Percentiles rank a stretch among this genome's conserved stretches.
These are phyloP conservation scores for Grosmannia serpens DNA, from an alignment of 2,329 filamentous ascomycete species.

Conservation along the genomic window DNA sequence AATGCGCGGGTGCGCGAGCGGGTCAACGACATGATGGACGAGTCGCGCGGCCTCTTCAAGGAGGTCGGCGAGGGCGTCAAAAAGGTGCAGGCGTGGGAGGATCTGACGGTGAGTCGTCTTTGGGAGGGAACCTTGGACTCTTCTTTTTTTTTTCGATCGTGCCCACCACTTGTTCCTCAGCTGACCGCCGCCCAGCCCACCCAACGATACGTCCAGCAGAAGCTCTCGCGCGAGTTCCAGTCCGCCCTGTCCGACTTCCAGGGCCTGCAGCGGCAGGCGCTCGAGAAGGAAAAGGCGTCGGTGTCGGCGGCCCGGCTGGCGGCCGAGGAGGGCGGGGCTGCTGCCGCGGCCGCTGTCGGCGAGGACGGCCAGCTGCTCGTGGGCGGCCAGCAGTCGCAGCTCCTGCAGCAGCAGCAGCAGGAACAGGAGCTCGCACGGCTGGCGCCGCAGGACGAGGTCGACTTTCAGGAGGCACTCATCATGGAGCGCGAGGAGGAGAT, in stretches of 20 bases:
- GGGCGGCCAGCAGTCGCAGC: conserved; percentile 32
- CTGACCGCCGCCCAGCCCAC: conserved; percentile 49
- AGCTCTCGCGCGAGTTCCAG: conserved; percentile 88
- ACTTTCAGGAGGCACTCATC: conserved; percentile 93
- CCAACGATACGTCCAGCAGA: conserved; percentile 93
- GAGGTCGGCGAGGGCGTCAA: conserved; percentile 90
- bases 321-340: conserved; percentile 46
- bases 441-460: conserved; percentile 86
- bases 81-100: conserved; percentile 78
- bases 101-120: conserved; percentile 53
- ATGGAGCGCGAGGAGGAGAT: conserved; percentile 96
- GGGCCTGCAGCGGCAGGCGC: conserved; percentile 72
- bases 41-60: conserved; percentile 78
- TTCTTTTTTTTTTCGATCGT: not conserved
- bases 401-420: conserved; percentile 50
- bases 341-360: conserved; percentile 12
- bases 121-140: too few relatives aligned
- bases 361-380: conserved; percentile 11
- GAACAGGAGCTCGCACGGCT: conserved; percentile 69
- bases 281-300: conserved; percentile 87
- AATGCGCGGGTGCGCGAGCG: conserved; percentile 83
- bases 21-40: conserved; percentile 76
- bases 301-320: conserved; percentile 73
- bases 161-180: not conserved
- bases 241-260: conserved; percentile 85